Base-by-base conservation (phyloP, 208 protist species). In the Trypanosoma melophagium region DNA sequence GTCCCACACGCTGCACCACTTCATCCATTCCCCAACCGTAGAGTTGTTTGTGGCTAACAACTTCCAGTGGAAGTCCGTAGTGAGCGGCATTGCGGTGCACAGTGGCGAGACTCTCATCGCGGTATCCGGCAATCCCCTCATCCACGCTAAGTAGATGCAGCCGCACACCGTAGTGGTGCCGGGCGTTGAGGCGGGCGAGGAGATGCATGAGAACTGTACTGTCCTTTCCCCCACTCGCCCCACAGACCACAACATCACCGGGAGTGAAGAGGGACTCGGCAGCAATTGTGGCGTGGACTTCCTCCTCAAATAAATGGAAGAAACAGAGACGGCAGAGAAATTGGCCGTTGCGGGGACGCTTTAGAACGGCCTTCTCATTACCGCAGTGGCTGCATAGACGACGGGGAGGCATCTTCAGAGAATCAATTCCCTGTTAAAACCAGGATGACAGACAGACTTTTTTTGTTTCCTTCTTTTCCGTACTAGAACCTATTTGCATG, bases 1-100 rank as follows among this genome's bases (percentile, higher is more conserved):
- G 66, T n/a, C 97, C 97, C 16, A 95, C 89, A 9, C 84, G 77
- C 21, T 67, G 58, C n/a, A 99, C 96, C 35, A 99, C 93, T 13
- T 98, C 94, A 79, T 99, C 98, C 96, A 99, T 98, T 14, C 97
- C 97, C 95, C 95, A 98, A 8, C 96, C 97, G 72, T 97, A 99
- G 14, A 99, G 66, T 22, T 99, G 96, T 60, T 87, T 82, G 71
- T 98, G 99, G 42, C 92, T 95, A 4, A 99, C 51, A 58, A 99
- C 96, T 60, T 77, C 80, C 12, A 99, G 84, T 7, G 97, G 97
- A 17, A 99, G 77, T n/a, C 71, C 61, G 70, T 99, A 99, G 58
- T 84, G 73, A 40, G 78, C 58, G 40, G 93, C 71, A 71, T 99
- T 98, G 59, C 90, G 85, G 65, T 98, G 84, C 19, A 99, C 98